Conservation (phyloP, 148 eudicot genomes). For the Rhododendron griersonianum region DNA sequence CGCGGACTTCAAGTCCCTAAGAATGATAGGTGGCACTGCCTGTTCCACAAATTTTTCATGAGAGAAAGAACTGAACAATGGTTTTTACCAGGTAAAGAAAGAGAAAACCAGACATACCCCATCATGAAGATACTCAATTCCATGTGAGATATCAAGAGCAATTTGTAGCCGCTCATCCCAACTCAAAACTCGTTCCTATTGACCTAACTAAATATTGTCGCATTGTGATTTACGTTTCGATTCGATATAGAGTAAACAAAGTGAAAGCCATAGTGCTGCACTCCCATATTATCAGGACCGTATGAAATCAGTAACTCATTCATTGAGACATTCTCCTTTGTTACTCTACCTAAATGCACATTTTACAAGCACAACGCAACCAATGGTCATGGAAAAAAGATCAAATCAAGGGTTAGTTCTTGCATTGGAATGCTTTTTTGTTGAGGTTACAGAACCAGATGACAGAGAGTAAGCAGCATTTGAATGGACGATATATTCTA, state of each 20-base stretch:
- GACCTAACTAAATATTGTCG: too few relatives aligned
- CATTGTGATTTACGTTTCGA: constrained; percentile 3
- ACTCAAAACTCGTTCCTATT: too few relatives aligned
- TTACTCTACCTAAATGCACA: not conserved
- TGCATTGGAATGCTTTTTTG: not conserved
- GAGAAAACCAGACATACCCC: too few relatives aligned
- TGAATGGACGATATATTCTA: not conserved
- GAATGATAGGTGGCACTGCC: constrained; percentile 97
- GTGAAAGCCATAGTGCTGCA: not conserved
- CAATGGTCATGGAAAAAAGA: not conserved
- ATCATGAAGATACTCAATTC: too few relatives aligned
- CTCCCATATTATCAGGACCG: not conserved
- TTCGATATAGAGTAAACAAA: not conserved
- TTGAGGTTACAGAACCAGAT: not conserved
- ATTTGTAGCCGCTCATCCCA: too few relatives aligned
- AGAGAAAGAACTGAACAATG: not conserved
- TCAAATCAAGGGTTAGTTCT: not conserved
- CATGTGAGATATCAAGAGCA: too few relatives aligned
- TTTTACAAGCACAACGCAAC: not conserved
- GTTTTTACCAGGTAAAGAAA: too few relatives aligned
- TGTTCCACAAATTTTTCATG: constrained; percentile 35
- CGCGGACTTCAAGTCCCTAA: constrained; percentile 93
- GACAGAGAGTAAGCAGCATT: not conserved
- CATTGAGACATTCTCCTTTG: not conserved
- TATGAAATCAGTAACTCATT: not conserved